Evolutionary conservation across 345 rosid species (phyloP).

Genomic region (Geranium rotundifolium): DNA sequence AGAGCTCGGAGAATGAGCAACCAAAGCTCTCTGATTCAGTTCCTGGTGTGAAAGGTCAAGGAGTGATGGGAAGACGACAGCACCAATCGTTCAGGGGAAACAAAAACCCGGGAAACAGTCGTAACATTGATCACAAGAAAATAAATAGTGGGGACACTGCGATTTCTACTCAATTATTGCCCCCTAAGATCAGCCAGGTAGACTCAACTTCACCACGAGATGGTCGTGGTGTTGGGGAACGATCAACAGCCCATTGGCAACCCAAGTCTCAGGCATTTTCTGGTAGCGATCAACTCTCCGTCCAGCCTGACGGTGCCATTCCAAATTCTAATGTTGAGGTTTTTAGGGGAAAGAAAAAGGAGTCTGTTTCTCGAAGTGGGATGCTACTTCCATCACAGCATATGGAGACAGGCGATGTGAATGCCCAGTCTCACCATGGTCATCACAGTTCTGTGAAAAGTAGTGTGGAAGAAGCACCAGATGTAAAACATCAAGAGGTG

Average conservation of each 20-base stretch:
- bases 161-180: constrained; percentile 22
- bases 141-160: constrained; percentile 27
- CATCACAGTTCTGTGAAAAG: constrained; percentile 14
- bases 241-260: constrained; percentile 56
- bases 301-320: constrained; percentile 24
- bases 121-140: constrained; percentile 44
- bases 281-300: constrained; percentile 25
- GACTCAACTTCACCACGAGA: constrained; percentile 45
- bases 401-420: constrained; percentile 14
- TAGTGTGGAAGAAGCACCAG: constrained; percentile 22
- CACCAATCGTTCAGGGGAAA: constrained; percentile 41
- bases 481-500: constrained; percentile 28
- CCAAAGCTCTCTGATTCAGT: constrained; percentile 20
- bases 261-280: constrained; percentile 44
- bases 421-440: constrained; percentile 13
- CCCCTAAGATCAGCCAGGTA: constrained; percentile 32
- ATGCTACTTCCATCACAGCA: constrained; percentile 12
- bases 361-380: constrained; percentile 19
- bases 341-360: constrained; percentile 33
- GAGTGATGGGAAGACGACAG: constrained; percentile 36
- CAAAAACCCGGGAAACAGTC: constrained; percentile 31
- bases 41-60: constrained; percentile 43
- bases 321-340: constrained; percentile 27
- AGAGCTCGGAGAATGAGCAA: constrained; percentile 35
- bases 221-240: constrained; percentile 41